Conservation (phyloP, 257 asterid species). For the Ehretia macrophylla region DNA sequence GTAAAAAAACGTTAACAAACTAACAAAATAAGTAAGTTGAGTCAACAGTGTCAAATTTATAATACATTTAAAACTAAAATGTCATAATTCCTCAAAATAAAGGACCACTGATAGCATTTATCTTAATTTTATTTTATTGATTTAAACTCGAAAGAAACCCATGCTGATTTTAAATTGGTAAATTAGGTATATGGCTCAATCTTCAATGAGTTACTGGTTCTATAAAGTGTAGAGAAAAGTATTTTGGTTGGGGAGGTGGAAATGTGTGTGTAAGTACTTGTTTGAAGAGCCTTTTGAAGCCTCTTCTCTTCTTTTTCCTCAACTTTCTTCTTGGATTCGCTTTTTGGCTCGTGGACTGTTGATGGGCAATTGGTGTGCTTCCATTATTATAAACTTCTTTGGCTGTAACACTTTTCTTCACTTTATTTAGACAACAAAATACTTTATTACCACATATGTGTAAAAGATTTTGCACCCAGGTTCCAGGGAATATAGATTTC, state of each 20-base stretch:
- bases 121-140: too few relatives aligned
- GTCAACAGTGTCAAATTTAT: too few relatives aligned
- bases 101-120: too few relatives aligned
- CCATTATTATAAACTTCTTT: background rate
- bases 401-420: background rate
- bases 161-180: background rate
- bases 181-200: slow-evolving; percentile 10
- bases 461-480: too few relatives aligned
- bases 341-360: slow-evolving; percentile 35
- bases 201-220: slow-evolving; percentile 6
- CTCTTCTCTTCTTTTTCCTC: slow-evolving; percentile 6
- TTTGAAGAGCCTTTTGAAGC: slow-evolving; percentile 22
- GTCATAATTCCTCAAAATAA: too few relatives aligned
- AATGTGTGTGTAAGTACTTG: slow-evolving; percentile 14
- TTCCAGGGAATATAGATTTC: too few relatives aligned
- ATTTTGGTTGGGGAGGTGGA: slow-evolving; percentile 24
- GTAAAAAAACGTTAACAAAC: too few relatives aligned
- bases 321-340: slow-evolving; percentile 38
- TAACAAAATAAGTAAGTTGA: too few relatives aligned
- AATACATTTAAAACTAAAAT: too few relatives aligned
- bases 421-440: background rate
- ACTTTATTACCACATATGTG: too few relatives aligned
- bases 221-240: slow-evolving; percentile 30
- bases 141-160: too few relatives aligned
- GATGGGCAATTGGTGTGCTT: slow-evolving; percentile 11